A percentile compares a stretch with the other conserved stretches of the same genome.
Evolutionary conservation across 257 asterid species (phyloP).

Genomic region (Nicotiana paniculata): DNA sequence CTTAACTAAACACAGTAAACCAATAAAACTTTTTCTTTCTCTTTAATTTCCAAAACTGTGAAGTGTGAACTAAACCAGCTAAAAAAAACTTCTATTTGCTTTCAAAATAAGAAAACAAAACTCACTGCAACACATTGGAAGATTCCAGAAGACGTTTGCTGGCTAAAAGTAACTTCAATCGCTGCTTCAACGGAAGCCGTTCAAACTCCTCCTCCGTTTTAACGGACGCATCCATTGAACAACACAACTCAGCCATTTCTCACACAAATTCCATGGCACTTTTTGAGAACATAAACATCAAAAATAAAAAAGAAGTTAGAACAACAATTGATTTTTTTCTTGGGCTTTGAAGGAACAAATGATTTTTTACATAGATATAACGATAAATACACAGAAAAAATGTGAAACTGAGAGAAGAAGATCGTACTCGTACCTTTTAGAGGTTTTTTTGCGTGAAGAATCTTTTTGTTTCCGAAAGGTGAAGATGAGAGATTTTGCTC

Average conservation of each 20-base stretch:
- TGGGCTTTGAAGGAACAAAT: background rate
- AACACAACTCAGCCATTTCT: background rate
- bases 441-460: background rate
- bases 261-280: too few species aligned
- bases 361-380: too few species aligned
- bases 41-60: too few species aligned
- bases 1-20: background rate
- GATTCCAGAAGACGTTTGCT: slow-evolving; percentile 13
- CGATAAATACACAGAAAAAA: too few species aligned
- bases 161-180: slow-evolving; percentile 52
- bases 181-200: slow-evolving; percentile 62
- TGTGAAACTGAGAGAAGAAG: too few species aligned
- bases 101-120: background rate
- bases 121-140: slow-evolving; percentile 3
- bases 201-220: slow-evolving; percentile 26
- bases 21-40: too few species aligned
- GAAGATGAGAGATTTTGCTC: background rate
- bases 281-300: too few species aligned
- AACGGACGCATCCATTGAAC: background rate
- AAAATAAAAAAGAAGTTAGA: too few species aligned
- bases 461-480: background rate
- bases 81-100: too few species aligned
- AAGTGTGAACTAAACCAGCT: too few species aligned
- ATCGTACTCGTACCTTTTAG: background rate
- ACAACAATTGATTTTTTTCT: background rate